Percentiles rank a stretch among this genome's conserved stretches.
Conservation (phyloP, 305 asterid species). For the Solanum hybrid region DNA sequence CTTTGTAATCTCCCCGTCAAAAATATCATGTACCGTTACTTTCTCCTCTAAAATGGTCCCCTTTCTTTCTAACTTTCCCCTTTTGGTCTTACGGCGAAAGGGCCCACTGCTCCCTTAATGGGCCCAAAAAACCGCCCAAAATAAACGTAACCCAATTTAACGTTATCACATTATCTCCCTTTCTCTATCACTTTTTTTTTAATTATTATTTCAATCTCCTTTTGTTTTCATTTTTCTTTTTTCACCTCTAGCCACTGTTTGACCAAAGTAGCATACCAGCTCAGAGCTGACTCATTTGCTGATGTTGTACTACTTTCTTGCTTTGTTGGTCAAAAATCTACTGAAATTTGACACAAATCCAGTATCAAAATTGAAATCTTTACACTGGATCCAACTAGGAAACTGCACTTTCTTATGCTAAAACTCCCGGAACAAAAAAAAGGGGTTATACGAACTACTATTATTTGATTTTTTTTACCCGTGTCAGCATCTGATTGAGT, state of each 20-base stretch:
- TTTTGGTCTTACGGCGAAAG: constrained; percentile 11
- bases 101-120: constrained; percentile 2
- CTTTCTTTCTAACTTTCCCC: constrained; percentile 1
- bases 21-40: constrained; percentile 19
- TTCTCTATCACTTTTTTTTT: background rate
- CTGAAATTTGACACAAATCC: background rate
- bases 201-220: background rate
- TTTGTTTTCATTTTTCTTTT: background rate
- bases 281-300: background rate
- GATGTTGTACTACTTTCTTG: background rate
- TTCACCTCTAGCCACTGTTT: background rate
- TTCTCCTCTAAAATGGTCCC: constrained; percentile 17
- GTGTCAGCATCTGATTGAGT: no score
- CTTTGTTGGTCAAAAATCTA: background rate
- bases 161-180: constrained; percentile 1
- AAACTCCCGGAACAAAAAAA: background rate
- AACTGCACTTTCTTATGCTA: background rate
- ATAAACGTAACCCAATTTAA: constrained; percentile 12
- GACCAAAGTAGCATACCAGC: background rate
- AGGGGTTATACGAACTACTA: background rate
- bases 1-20: constrained; percentile 6
- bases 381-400: background rate
- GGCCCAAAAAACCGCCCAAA: constrained; percentile 10
- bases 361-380: background rate
- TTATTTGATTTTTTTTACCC: background rate